phyloP scores from a whole-genome alignment of 345 rosid species.

The Cardamine resedifolia region DNA sequence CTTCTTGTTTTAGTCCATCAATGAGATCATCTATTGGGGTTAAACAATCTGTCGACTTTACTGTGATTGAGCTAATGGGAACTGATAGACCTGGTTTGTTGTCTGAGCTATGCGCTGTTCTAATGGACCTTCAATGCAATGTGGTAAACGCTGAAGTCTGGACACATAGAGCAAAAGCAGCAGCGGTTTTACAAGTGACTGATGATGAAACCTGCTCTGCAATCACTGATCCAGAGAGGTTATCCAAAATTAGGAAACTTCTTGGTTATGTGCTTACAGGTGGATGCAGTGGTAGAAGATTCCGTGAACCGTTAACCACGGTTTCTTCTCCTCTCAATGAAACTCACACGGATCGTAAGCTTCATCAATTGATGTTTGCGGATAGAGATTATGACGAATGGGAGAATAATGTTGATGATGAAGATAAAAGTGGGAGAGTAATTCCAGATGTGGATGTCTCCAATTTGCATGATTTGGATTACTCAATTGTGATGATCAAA shows the following conservation, averaged over 20 bases:
- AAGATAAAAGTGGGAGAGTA: constrained; percentile 42
- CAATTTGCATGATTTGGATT: constrained; percentile 73
- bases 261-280: constrained; percentile 77
- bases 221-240: constrained; percentile 59
- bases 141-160: constrained; percentile 82
- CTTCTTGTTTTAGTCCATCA: constrained; percentile 56
- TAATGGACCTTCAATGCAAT: constrained; percentile 71
- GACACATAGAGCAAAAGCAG: constrained; percentile 90
- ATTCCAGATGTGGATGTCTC: constrained; percentile 71
- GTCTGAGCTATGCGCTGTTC: constrained; percentile 86
- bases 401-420: constrained; percentile 41
- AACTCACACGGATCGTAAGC: constrained; percentile 74
- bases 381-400: constrained; percentile 79
- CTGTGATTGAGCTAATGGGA: constrained; percentile 80
- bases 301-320: constrained; percentile 59
- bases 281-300: constrained; percentile 48
- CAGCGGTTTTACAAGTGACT: constrained; percentile 82
- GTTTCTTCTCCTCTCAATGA: constrained; percentile 50
- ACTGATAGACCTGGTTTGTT: constrained; percentile 84
- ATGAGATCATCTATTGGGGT: constrained; percentile 64
- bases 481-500: constrained; percentile 73
- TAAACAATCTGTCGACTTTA: constrained; percentile 63
- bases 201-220: constrained; percentile 67
- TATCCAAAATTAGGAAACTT: constrained; percentile 63
- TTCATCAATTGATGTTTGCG: constrained; percentile 96